phyloP scores from a whole-genome alignment of 176 grass and related monocot species.

The Puccinellia tenuiflora region DNA sequence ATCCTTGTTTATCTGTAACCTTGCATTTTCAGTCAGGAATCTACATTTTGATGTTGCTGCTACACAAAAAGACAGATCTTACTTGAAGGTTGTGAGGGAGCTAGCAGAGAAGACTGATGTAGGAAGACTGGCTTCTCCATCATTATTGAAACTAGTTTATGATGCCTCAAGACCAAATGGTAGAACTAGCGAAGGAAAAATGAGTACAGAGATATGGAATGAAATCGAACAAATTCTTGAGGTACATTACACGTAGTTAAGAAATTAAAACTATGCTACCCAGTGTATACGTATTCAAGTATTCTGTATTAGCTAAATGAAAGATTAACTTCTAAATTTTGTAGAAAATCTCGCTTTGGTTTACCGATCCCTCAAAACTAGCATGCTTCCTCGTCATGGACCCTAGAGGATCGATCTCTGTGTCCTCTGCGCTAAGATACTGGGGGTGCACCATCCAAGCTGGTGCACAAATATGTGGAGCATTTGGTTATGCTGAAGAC shows the following conservation, averaged over 20 bases:
- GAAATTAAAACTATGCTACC: background rate
- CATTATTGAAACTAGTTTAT: constrained; percentile 70
- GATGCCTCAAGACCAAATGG: constrained; percentile 59
- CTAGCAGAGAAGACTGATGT: constrained; percentile 92
- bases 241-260: constrained; percentile 20
- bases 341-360: constrained; percentile 54
- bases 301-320: background rate
- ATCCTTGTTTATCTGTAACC: background rate
- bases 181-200: constrained; percentile 59
- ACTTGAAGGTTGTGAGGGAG: constrained; percentile 69
- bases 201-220: constrained; percentile 82
- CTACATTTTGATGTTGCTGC: constrained; percentile 9
- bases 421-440: constrained; percentile 67
- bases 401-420: constrained; percentile 31
- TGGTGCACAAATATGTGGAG: constrained; percentile 64
- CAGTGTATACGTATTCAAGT: background rate
- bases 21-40: background rate
- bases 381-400: constrained; percentile 86
- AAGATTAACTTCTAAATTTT: constrained; percentile 11
- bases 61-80: constrained; percentile 60
- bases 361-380: constrained; percentile 68
- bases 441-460: constrained; percentile 98
- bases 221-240: constrained; percentile 66
- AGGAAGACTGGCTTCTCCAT: constrained; percentile 84
- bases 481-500: constrained; percentile 64